phyloP scores from a whole-genome alignment of 129 eudicot genomes.

The Chrysanthemum lavandulifolium region DNA sequence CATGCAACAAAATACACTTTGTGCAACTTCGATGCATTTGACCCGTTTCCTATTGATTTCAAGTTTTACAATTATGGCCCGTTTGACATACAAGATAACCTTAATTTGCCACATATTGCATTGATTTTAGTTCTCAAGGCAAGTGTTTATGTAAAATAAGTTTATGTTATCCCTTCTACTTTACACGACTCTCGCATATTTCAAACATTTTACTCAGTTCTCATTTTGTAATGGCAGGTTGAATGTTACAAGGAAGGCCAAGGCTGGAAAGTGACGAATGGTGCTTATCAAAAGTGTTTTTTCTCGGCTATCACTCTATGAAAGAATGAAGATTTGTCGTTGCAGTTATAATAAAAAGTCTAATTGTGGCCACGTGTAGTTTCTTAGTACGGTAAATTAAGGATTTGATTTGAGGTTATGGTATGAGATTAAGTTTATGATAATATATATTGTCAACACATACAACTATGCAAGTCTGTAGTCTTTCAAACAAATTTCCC shows the following conservation, averaged over 20 bases:
- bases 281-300: constrained; percentile 54
- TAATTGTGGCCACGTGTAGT: too few relatives aligned
- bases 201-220: not conserved
- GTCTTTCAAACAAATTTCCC: not conserved
- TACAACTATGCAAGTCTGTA: constrained; percentile 47
- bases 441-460: constrained; percentile 53
- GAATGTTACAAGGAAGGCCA: constrained; percentile 74
- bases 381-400: too few relatives aligned
- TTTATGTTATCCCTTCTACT: not conserved
- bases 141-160: not conserved
- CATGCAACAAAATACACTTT: too few relatives aligned
- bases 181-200: not conserved
- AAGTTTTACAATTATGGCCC: too few relatives aligned
- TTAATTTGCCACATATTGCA: not conserved
- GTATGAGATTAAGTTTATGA: constrained; percentile 19
- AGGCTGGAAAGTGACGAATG: constrained; percentile 58
- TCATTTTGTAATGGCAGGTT: constrained; percentile 39
- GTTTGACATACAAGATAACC: not conserved
- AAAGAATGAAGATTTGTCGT: not conserved
- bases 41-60: not conserved
- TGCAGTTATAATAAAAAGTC: not conserved
- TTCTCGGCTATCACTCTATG: constrained; percentile 57
- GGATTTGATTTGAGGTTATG: too few relatives aligned
- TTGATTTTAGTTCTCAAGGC: not conserved
- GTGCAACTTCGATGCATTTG: not conserved